Conservation (phyloP, 1,139 yeast species). For the Geotrichum cucujoidarum region DNA sequence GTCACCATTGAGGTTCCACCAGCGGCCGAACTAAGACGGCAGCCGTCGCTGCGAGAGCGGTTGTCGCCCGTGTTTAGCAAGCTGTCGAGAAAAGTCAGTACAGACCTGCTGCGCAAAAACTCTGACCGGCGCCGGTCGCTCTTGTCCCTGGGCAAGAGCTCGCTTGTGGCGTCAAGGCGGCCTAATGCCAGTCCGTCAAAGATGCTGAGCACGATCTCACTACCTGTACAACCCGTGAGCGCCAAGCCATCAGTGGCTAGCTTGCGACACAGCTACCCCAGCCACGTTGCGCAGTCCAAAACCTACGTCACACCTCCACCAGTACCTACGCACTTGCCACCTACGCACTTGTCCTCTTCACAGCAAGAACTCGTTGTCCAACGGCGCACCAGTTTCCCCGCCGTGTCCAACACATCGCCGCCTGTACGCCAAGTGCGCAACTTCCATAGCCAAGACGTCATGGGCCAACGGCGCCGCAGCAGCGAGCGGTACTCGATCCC, state of each 20-base stretch:
- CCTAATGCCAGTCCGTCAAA: not conserved
- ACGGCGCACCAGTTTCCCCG: not conserved
- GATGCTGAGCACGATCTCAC: not conserved
- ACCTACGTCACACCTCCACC: not conserved
- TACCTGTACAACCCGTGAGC: conserved; percentile 1
- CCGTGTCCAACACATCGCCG: not conserved
- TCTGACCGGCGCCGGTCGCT: conserved; percentile 7
- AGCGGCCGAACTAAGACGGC: conserved; percentile 1
- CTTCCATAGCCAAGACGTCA: not conserved
- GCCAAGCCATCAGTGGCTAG: conserved; percentile 1
- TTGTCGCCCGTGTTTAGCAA: conserved; percentile 8
- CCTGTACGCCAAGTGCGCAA: not conserved
- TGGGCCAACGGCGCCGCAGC: not conserved
- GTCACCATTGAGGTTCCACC: not conserved
- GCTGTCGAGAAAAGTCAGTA: conserved; percentile 8
- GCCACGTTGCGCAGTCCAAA: not conserved
- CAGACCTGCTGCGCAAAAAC: conserved; percentile 1
- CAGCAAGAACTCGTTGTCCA: not conserved
- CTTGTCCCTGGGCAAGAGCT: not conserved
- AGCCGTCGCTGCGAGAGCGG: conserved; percentile 4
- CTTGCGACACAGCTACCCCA: not conserved
- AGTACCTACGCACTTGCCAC: not conserved
- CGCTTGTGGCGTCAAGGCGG: not conserved
- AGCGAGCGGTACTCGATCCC: conserved; percentile 2
- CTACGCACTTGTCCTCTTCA: not conserved